These are phyloP conservation scores for Sugiyamaella floridensis DNA, from an alignment of 805 yeast species.

Conservation along the genomic window DNA sequence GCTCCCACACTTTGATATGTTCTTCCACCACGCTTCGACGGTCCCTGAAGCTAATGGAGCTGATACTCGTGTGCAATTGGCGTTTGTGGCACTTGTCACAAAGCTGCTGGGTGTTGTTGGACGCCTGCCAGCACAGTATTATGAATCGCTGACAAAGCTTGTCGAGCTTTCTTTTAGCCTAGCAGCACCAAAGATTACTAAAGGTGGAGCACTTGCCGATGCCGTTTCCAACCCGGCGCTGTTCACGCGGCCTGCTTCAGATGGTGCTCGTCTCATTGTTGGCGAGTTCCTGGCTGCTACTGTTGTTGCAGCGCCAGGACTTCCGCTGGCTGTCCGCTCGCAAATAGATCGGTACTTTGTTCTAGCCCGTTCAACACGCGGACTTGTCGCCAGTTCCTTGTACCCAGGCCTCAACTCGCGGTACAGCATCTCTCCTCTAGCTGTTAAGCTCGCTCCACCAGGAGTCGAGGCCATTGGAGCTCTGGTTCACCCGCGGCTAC, in stretches of 20 bases:
- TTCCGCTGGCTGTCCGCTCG: constrained; percentile 60
- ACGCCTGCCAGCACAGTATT: constrained; percentile 4
- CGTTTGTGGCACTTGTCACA: constrained; percentile 10
- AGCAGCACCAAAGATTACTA: constrained; percentile 6
- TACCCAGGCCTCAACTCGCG: constrained; percentile 59
- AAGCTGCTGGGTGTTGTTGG: constrained; percentile 9
- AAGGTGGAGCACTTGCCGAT: constrained; percentile 9
- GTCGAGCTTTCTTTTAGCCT: constrained; percentile 6
- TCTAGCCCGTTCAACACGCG: constrained; percentile 28
- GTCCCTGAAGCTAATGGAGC: not conserved
- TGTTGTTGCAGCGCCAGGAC: constrained; percentile 39
- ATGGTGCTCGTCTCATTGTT: constrained; percentile 20
- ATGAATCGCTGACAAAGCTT: constrained; percentile 4
- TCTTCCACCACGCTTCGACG: constrained; percentile 24
- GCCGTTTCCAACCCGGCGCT: constrained; percentile 17
- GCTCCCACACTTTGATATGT: constrained; percentile 40
- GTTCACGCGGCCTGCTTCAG: constrained; percentile 12
- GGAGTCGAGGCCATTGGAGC: constrained; percentile 48
- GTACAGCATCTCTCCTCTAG: constrained; percentile 66
- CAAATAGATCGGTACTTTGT: constrained; percentile 45
- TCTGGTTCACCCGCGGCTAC: constrained; percentile 69
- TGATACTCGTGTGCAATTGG: constrained; percentile 1
- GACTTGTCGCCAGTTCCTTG: constrained; percentile 50
- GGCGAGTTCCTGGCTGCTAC: constrained; percentile 44
- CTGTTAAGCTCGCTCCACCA: constrained; percentile 27